Evolutionary conservation across 2,329 filamentous ascomycete genomes (phyloP).

Genomic region (Monosporascus sp.): DNA sequence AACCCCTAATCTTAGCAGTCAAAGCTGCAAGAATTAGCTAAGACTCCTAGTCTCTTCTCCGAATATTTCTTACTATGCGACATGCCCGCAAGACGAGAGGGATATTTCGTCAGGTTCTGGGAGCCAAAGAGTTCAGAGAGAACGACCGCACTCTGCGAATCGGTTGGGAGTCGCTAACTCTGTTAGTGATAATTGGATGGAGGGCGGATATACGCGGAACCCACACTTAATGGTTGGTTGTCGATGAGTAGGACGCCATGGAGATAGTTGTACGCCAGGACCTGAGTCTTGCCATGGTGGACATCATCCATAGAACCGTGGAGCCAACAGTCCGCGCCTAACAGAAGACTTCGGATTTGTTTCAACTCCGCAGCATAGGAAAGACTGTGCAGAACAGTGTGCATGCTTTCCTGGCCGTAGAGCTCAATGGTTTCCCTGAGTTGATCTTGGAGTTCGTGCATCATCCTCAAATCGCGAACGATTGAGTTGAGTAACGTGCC

Average conservation of each 20-base stretch:
- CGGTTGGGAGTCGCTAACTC: slow-evolving; percentile 35
- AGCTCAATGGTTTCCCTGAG: slow-evolving; percentile 29
- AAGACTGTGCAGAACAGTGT: slow-evolving; percentile 29
- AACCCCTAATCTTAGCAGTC: slow-evolving; percentile 24
- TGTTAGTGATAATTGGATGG: slow-evolving; percentile 4
- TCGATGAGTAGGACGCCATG: slow-evolving; percentile 32
- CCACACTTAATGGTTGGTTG: slow-evolving; percentile 36
- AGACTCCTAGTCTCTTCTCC: not conserved
- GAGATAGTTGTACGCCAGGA: slow-evolving; percentile 28
- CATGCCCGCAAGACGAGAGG: slow-evolving; percentile 49
- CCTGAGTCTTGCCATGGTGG: slow-evolving; percentile 13
- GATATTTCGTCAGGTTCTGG: slow-evolving; percentile 43
- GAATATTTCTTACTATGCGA: slow-evolving; percentile 32
- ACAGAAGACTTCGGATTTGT: slow-evolving; percentile 2
- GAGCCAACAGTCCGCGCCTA: slow-evolving; percentile 17
- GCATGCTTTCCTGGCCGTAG: slow-evolving; percentile 14
- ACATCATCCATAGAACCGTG: slow-evolving; percentile 5
- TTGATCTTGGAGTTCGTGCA: slow-evolving; percentile 26
- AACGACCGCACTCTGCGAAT: slow-evolving; percentile 13
- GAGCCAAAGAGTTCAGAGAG: slow-evolving; percentile 49
- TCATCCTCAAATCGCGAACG: slow-evolving; percentile 40
- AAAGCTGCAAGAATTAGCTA: slow-evolving; percentile 15
- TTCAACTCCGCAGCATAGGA: slow-evolving; percentile 35
- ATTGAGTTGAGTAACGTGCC: slow-evolving; percentile 31
- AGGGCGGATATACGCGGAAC: not conserved